Conservation (phyloP, 2,329 filamentous ascomycete species). For the Thyridium curvatum region DNA sequence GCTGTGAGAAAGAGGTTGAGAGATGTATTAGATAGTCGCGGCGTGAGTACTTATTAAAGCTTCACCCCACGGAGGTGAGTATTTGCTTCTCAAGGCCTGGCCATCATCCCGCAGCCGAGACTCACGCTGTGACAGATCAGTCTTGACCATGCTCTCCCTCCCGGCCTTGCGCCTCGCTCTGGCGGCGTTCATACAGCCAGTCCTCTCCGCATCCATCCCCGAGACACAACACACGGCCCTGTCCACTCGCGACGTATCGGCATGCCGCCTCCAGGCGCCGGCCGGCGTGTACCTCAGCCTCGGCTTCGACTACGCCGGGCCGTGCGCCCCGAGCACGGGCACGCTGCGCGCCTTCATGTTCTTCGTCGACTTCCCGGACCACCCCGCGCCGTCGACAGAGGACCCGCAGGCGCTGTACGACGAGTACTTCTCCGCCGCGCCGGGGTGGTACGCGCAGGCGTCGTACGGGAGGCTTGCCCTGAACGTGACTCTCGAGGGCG, state of each 20-base stretch:
- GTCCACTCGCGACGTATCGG: background rate
- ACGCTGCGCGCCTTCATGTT: slow-evolving; percentile 24
- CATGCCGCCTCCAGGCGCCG: slow-evolving; percentile 17
- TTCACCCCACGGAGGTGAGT: too few relatives aligned
- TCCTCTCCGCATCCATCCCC: too few relatives aligned
- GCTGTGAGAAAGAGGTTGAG: too few relatives aligned
- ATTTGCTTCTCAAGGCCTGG: too few relatives aligned
- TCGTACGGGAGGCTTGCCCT: slow-evolving; percentile 11
- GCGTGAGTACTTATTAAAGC: too few relatives aligned
- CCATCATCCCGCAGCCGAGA: too few relatives aligned
- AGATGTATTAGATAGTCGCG: too few relatives aligned
- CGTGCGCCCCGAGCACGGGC: slow-evolving; percentile 24
- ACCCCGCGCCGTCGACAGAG: slow-evolving; percentile 11
- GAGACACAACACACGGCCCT: background rate
- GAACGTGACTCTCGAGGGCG: slow-evolving; percentile 10
- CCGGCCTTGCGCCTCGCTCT: too few relatives aligned
- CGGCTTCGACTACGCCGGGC: slow-evolving; percentile 18
- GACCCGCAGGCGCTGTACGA: slow-evolving; percentile 15
- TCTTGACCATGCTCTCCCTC: too few relatives aligned
- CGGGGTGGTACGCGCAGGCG: slow-evolving; percentile 7
- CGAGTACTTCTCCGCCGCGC: slow-evolving; percentile 14
- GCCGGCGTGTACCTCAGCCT: slow-evolving; percentile 17
- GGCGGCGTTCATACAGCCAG: too few relatives aligned
- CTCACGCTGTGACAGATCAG: too few relatives aligned
- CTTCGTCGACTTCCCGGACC: slow-evolving; percentile 27